These are phyloP conservation scores for Pachysandra terminalis DNA, from an alignment of 164 flowering plant species.

Conservation along the genomic window DNA sequence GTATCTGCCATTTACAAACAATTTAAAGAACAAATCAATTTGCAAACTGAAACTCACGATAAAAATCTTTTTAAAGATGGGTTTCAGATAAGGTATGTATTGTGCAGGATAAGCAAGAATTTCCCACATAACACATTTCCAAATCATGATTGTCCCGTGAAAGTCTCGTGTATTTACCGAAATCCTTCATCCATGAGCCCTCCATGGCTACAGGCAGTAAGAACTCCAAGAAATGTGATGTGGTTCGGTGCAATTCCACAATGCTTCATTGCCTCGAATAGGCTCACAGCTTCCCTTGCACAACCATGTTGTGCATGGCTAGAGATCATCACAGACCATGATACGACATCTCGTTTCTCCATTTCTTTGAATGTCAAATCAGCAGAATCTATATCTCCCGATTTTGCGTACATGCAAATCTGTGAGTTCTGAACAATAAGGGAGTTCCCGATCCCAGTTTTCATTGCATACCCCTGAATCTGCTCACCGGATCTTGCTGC, in stretches of 20 bases:
- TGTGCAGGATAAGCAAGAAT: background rate
- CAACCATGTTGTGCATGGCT: constrained; percentile 60
- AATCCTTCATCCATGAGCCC: constrained; percentile 67
- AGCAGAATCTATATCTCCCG: constrained; percentile 51
- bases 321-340: constrained; percentile 57
- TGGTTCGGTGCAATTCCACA: constrained; percentile 43
- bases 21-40: background rate
- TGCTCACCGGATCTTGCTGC: constrained; percentile 48
- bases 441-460: constrained; percentile 32
- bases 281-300: constrained; percentile 40
- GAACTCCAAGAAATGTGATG: constrained; percentile 47
- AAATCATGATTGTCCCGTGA: background rate
- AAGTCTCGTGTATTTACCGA: constrained; percentile 14
- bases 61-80: background rate
- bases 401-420: constrained; percentile 61
- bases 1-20: constrained; percentile 22
- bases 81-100: background rate
- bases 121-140: background rate
- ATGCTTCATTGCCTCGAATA: constrained; percentile 42
- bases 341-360: constrained; percentile 33
- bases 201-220: constrained; percentile 64
- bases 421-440: constrained; percentile 39
- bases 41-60: background rate
- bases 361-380: constrained; percentile 35
- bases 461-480: constrained; percentile 45